Conservation (phyloP, 2,329 filamentous ascomycete genomes). For the Colletotrichum kahawae region DNA sequence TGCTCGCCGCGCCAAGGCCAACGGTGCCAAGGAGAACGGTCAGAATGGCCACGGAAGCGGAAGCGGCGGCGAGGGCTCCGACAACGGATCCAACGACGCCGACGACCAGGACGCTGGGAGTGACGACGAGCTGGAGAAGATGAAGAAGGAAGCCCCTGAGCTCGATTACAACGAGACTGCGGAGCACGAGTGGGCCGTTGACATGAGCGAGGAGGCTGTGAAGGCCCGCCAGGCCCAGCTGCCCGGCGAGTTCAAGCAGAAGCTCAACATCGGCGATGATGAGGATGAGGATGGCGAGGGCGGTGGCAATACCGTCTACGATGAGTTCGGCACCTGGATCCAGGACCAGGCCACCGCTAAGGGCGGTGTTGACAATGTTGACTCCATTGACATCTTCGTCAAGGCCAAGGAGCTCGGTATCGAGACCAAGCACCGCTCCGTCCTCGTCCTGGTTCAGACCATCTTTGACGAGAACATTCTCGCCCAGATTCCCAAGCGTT, state of each 20-base stretch:
- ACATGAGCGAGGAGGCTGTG: constrained; percentile 94
- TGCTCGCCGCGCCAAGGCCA: constrained; percentile 83
- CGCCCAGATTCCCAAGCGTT: constrained; percentile 84
- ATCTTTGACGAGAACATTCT: constrained; percentile 91
- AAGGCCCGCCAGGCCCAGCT: constrained; percentile 92
- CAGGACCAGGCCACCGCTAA: constrained; percentile 73
- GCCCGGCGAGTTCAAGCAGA: constrained; percentile 92
- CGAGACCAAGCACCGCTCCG: constrained; percentile 90
- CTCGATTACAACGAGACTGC: constrained; percentile 66
- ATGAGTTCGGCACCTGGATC: constrained; percentile 93
- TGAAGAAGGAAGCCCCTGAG: constrained; percentile 65
- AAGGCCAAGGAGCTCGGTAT: constrained; percentile 98
- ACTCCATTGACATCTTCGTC: constrained; percentile 90
- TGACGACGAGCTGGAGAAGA: constrained; percentile 90
- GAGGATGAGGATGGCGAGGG: constrained; percentile 83
- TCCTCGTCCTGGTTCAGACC: constrained; percentile 90
- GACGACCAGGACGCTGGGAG: constrained; percentile 72
- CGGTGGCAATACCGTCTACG: constrained; percentile 78
- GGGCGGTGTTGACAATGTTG: constrained; percentile 78
- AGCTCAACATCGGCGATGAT: constrained; percentile 79
- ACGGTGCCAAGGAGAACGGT: constrained; percentile 59
- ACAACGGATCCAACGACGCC: constrained; percentile 54
- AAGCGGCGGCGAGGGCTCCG: constrained; percentile 60
- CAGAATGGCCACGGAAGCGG: constrained; percentile 62
- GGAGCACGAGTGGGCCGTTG: constrained; percentile 93